Percentiles rank a stretch among this genome's conserved stretches.
Evolutionary conservation across 345 rosid species (phyloP).

Genomic region (Excoecaria cochinchinensis): DNA sequence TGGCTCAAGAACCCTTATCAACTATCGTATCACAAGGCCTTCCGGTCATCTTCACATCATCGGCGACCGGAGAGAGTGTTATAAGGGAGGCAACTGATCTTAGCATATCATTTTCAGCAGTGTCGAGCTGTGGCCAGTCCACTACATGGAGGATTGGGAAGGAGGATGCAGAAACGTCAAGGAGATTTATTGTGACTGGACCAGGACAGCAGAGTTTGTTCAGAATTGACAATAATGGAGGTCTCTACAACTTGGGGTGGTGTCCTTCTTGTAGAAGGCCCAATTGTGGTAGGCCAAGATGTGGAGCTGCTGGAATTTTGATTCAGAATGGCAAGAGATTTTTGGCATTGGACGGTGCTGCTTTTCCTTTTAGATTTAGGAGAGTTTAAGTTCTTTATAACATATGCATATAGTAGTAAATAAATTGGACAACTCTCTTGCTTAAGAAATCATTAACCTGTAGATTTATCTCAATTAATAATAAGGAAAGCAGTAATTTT

Average conservation of each 20-base stretch:
- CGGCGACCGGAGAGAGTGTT: background rate
- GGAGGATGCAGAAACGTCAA: constrained; percentile 8
- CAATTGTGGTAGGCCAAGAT: constrained; percentile 14
- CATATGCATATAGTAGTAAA: no score
- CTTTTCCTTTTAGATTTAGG: constrained; percentile 17
- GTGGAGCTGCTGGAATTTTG: constrained; percentile 17
- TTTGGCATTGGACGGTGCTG: constrained; percentile 7
- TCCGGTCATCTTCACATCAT: background rate
- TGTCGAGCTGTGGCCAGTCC: constrained; percentile 2
- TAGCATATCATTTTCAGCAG: constrained; percentile 1
- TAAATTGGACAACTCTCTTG: no score
- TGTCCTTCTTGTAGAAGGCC: constrained; percentile 1
- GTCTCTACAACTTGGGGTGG: constrained; percentile 8
- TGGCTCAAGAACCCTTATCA: constrained; percentile 14
- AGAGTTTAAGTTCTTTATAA: constrained; percentile 1
- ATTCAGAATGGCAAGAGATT: background rate
- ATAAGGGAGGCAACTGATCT: constrained; percentile 15
- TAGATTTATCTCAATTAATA: no score
- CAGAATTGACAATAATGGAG: constrained; percentile 15
- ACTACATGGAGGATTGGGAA: constrained; percentile 14
- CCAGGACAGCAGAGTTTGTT: background rate
- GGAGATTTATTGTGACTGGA: constrained; percentile 22
- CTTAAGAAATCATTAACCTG: no score
- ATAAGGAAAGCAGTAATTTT: no score
- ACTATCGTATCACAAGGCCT: background rate